Conservation (phyloP, 129 eudicot genomes). For the Flaveria trinervia region DNA sequence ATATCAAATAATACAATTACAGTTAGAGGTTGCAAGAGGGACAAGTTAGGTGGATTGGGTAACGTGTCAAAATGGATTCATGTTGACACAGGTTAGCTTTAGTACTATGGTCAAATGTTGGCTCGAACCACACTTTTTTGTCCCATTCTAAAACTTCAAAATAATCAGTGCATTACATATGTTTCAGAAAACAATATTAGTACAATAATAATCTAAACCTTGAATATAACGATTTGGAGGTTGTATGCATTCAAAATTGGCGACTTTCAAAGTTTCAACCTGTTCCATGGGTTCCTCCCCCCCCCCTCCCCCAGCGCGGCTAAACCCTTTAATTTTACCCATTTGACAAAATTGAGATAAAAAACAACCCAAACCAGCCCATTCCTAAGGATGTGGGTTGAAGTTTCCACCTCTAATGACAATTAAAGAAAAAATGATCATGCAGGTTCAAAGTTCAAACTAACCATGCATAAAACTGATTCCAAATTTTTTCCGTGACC, state of each 20-base stretch:
- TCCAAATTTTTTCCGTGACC: constrained; percentile 85
- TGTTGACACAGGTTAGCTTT: background rate
- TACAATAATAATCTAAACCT: background rate
- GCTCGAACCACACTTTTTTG: background rate
- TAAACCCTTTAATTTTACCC: constrained; percentile 3
- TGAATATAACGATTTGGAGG: background rate
- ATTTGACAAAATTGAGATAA: constrained; percentile 4
- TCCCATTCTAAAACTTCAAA: background rate
- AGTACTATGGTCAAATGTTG: background rate
- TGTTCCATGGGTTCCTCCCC: background rate
- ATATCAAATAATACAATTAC: constrained; percentile 8
- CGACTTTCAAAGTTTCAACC: background rate
- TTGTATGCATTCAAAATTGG: background rate
- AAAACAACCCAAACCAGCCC: background rate
- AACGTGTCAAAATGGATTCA: background rate
- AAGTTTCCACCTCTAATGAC: constrained; percentile 8
- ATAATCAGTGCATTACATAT: background rate
- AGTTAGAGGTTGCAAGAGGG: background rate
- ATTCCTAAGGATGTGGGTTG: background rate
- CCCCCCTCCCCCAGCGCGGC: background rate
- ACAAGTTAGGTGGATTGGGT: background rate
- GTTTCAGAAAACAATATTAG: background rate
- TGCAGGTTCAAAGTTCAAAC: constrained; percentile 31
- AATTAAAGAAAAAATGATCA: background rate
- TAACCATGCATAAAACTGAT: constrained; percentile 75